A percentile compares a stretch with the other conserved stretches of the same genome.
Evolutionary conservation across 495 filamentous ascomycete genomes (phyloP).

Genomic region (Penicillium alfredii): DNA sequence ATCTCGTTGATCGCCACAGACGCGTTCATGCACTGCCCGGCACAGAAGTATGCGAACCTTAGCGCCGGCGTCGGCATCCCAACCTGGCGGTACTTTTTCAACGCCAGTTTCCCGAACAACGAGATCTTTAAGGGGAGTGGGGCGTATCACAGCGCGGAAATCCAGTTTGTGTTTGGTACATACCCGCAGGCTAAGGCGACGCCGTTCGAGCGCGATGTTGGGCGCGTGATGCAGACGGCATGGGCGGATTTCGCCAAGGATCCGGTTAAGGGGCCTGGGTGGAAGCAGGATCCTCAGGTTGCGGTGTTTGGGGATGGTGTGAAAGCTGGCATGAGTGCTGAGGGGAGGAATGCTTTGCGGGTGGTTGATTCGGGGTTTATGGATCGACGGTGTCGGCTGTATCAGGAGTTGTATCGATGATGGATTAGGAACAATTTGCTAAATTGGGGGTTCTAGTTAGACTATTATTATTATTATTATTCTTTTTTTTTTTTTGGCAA

Average conservation of each 20-base stretch:
- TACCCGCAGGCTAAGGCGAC: constrained; percentile 16
- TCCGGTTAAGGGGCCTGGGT: constrained; percentile 21
- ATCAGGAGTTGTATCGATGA: no score
- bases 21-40: constrained; percentile 20
- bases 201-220: constrained; percentile 15
- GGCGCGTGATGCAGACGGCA: constrained; percentile 20
- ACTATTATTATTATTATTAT: no score
- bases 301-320: constrained; percentile 15
- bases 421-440: no score
- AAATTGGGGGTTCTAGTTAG: no score
- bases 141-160: constrained; percentile 26
- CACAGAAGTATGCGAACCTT: constrained; percentile 14
- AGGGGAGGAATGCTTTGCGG: constrained; percentile 11
- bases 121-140: constrained; percentile 15
- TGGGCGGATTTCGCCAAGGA: constrained; percentile 32
- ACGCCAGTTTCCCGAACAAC: constrained; percentile 29
- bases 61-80: constrained; percentile 13
- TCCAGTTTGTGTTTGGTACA: constrained; percentile 28
- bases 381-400: constrained; percentile 9
- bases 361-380: constrained; percentile 4
- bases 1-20: constrained; percentile 21
- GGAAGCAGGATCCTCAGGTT: constrained; percentile 8
- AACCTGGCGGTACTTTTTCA: constrained; percentile 28
- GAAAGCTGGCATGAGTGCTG: constrained; percentile 6
- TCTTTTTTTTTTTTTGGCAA: no score